Evolutionary conservation across 805 yeast species (phyloP), one percentile per base, ranked within the genome.

Genomic region (Spathaspora passalidarum): DNA sequence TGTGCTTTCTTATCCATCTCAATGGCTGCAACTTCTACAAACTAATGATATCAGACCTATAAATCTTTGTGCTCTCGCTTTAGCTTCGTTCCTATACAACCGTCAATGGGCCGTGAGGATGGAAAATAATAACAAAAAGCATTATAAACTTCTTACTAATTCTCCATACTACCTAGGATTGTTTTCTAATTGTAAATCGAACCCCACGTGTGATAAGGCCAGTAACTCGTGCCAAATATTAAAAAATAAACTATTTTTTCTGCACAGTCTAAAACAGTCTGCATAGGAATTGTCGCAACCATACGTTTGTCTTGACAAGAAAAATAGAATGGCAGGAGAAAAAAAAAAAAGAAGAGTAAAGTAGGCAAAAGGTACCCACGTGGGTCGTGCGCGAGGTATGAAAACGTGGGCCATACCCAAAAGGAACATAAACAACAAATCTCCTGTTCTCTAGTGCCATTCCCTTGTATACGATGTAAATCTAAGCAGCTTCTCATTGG

Each of bases 321-420:
- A 9, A 36, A 36, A 16, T 26, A 10, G 13, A 9, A 34, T 11
- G 38, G 18, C 3, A 10, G 38, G 23, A 36, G n/a, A 36, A 19
- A 36, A 36, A 36, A 36, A 16, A 36, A 36, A 36, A 36, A 16
- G 4, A 13, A 7, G 17, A 3, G 4, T 10, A n/a, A 26, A 10
- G 32, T 26, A 10, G 32, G 13, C 11, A 26, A n/a, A 36, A 3
- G 16, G 14, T 10, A 3, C 38, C 38, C 38, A 36, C 38, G 38
- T 36, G 38, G 38, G 38, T 36, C 38, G 38, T 36, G 38, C 38
- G 14, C n/a, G 10, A n/a, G 23, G 38, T 3, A 9, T 11, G 14
- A 11, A 17, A 36, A 36, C 38, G 38, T 36, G 38, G 38, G 38
- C 2, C 38, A 4, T 36, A 6, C 8, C 38, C 36, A 32, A 22